Percentiles rank a stretch among this genome's conserved stretches.
Evolutionary conservation across 176 grass and related monocot species (phyloP).

Genomic region (Zizania latifolia): DNA sequence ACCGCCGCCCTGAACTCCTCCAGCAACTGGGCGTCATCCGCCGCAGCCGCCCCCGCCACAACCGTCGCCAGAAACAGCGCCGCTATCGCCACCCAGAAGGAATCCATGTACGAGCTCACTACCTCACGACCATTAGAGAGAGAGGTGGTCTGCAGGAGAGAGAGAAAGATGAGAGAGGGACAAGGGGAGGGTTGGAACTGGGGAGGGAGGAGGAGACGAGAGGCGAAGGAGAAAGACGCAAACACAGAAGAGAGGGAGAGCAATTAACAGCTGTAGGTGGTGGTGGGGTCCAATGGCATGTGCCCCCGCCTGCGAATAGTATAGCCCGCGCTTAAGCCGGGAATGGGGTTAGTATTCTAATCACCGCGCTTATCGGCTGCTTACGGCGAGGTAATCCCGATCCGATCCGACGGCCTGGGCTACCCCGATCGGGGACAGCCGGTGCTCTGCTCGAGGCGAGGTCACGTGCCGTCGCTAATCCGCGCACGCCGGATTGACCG

Average conservation of each 20-base stretch:
- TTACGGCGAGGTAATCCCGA: conserved; percentile 17
- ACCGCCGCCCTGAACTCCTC: conserved; percentile 64
- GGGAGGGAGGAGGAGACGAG: conserved; percentile 1
- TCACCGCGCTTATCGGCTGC: conserved; percentile 17
- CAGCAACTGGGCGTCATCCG: conserved; percentile 61
- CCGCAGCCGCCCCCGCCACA: background rate
- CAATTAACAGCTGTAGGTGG: conserved; percentile 44
- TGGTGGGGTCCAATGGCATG: conserved; percentile 80
- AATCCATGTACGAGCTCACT: conserved; percentile 28
- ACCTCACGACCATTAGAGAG: conserved; percentile 45
- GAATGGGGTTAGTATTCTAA: conserved; percentile 9
- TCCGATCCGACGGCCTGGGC: conserved; percentile 32
- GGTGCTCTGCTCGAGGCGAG: conserved; percentile 52
- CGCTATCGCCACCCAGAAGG: background rate
- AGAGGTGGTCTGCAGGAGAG: conserved; percentile 13
- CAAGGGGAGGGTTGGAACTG: background rate
- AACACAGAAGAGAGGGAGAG: conserved; percentile 2
- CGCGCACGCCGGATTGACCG: background rate
- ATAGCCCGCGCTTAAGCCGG: conserved; percentile 18
- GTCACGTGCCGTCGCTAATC: conserved; percentile 39
- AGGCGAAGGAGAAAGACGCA: conserved; percentile 5
- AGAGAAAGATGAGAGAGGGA: background rate
- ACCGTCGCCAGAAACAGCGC: background rate
- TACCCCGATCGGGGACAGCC: conserved; percentile 10
- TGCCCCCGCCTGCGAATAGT: conserved; percentile 41